These are phyloP conservation scores for Picochlorum costavermella DNA, from an alignment of 139 green algal genomes.

Conservation along the genomic window DNA sequence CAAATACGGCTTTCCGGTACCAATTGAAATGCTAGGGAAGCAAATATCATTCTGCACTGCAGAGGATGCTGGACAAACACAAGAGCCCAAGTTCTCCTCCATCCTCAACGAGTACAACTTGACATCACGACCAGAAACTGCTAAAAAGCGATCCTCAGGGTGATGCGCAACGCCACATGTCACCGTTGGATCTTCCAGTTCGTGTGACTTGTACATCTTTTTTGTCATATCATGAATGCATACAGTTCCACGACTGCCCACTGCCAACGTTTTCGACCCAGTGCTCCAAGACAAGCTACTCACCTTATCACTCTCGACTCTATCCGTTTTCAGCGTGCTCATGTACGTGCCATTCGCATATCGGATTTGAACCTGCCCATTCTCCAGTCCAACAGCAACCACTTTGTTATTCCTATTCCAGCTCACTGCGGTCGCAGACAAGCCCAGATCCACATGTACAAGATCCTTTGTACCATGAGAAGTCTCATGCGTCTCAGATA, in stretches of 20 bases:
- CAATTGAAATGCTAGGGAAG: slow-evolving; percentile 7
- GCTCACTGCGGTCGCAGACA: neutral
- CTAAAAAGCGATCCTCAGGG: slow-evolving; percentile 27
- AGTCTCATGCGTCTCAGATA: neutral
- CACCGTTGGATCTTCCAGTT: neutral
- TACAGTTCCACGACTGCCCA: slow-evolving; percentile 8
- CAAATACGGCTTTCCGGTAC: neutral
- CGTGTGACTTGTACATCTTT: slow-evolving; percentile 7
- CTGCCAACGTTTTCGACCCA: slow-evolving; percentile 31
- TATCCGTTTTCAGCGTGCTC: slow-evolving; percentile 9
- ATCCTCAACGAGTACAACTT: slow-evolving; percentile 6
- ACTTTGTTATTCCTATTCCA: slow-evolving; percentile 43
- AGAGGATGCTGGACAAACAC: neutral
- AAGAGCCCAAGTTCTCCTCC: neutral
- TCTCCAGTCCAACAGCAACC: slow-evolving; percentile 12
- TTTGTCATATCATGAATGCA: slow-evolving; percentile 21
- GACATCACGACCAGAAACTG: neutral
- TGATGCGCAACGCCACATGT: slow-evolving; percentile 13
- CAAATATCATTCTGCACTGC: neutral
- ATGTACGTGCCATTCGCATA: slow-evolving; percentile 20
- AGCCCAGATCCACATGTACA: neutral
- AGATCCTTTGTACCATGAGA: neutral
- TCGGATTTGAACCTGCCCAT: slow-evolving; percentile 19
- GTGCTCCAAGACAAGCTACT: slow-evolving; percentile 21
- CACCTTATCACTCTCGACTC: neutral